Base-by-base conservation (phyloP, 2,329 filamentous ascomycete genomes). In the Aspergillus terreus region DNA sequence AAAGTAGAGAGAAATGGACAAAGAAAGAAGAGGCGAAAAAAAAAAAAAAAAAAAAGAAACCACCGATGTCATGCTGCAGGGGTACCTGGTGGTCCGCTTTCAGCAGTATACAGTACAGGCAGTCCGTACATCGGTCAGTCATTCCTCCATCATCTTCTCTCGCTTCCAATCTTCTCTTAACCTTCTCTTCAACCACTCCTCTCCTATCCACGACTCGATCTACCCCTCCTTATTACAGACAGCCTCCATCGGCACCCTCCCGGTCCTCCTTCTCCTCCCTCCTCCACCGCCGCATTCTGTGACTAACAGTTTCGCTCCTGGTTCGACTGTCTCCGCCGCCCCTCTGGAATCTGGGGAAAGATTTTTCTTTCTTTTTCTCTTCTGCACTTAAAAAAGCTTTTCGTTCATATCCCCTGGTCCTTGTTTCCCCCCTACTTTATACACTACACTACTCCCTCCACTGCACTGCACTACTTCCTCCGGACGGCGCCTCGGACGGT, bases 271-370 rank as follows among this genome's bases (percentile, higher is more conserved):
- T 3, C 19, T 19, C 19, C 17, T 19, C 19, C 19, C 19, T 19
- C 19, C 19, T 21, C 19, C 15, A 15, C 12, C 40, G 11, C 40
- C 19, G 50, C 46, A 58, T 65, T 67, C 61, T 58, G 65, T 70
- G 65, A 68, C 67, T 69, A 69, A 69, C 65, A 67, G 65, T 60
- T 65, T 65, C 49, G 47, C 51, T 50, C 57, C 55, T 55, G 42
- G 46, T 51, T 49, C 51, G 48, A 44, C 36, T 25, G 47, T 52
- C 53, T 54, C 57, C 52, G 54, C 57, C 60, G 53, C 59, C 61
- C 58, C 60, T 59, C 65, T 57, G 58, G 49, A 67, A 67, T 68
- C 65, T 52, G 62, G 65, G 66, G 65, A 67, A 52, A 40, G 36
- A 44, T 44, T 32, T 32, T 19, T 47, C 53, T 55, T 46, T 43